Evolutionary conservation across 768 basidiomycete species (phyloP).

Genomic region (Porpolomopsis calyptriformis): DNA sequence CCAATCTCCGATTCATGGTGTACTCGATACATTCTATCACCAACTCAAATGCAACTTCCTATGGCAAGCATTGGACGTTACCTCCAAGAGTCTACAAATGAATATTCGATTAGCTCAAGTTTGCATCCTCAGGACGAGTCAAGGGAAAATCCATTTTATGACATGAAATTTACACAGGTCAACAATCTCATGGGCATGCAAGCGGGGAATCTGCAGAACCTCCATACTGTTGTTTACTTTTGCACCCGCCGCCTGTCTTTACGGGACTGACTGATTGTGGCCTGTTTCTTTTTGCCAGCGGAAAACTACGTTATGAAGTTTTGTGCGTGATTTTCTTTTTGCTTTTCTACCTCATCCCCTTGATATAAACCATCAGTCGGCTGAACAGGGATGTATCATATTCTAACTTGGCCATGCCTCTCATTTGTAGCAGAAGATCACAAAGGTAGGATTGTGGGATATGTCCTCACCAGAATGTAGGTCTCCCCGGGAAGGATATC

Average conservation of each 20-base stretch:
- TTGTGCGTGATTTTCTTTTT: conserved; percentile 34
- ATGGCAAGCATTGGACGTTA: no score
- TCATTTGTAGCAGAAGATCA: conserved; percentile 92
- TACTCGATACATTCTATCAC: no score
- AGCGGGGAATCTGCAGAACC: conserved; percentile 87
- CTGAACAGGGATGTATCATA: conserved; percentile 71
- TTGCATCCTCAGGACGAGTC: not conserved
- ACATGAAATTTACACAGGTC: conserved; percentile 35
- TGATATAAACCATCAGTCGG: not conserved
- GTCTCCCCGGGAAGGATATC: conserved; percentile 16
- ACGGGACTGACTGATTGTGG: no score
- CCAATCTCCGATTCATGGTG: no score
- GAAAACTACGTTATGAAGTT: conserved; percentile 88
- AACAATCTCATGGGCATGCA: conserved; percentile 93
- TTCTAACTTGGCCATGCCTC: conserved; percentile 89
- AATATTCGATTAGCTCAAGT: not conserved
- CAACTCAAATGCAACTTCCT: no score
- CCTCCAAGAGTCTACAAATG: no score
- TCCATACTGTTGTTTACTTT: conserved; percentile 33
- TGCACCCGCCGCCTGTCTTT: no score
- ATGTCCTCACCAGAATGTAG: conserved; percentile 93
- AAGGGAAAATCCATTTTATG: not conserved
- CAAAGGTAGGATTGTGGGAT: conserved; percentile 86
- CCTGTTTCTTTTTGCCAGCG: conserved; percentile 20
- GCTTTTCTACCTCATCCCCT: not conserved